phyloP scores from a whole-genome alignment of 441 rosid species.

The Brassica balearica region DNA sequence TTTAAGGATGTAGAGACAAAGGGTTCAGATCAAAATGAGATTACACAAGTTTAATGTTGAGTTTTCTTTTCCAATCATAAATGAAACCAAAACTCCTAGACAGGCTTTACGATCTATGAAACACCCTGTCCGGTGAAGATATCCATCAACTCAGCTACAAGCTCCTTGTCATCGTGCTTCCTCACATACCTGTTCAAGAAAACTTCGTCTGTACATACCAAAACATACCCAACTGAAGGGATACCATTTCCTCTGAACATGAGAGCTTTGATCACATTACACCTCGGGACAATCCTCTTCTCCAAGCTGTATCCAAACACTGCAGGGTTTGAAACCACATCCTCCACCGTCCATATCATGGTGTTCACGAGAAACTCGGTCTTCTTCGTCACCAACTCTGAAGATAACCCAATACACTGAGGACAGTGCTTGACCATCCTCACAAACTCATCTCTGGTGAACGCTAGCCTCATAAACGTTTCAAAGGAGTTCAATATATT shows the following conservation, averaged over 20 bases:
- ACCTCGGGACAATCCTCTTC: constrained; percentile 10
- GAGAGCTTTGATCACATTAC: constrained; percentile 14
- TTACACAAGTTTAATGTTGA: not conserved
- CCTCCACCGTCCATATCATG: not conserved
- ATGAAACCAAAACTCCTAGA: not conserved
- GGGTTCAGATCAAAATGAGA: not conserved
- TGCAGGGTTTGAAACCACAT: not conserved
- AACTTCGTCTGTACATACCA: not conserved
- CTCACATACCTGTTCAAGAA: constrained; percentile 40
- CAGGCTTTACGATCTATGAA: not conserved
- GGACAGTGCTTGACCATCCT: not conserved
- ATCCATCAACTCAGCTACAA: constrained; percentile 34
- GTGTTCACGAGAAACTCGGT: not conserved
- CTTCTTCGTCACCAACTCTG: not conserved
- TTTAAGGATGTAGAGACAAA: not conserved
- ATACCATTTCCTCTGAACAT: not conserved
- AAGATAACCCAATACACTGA: not conserved
- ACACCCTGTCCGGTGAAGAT: not conserved
- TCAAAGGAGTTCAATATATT: constrained; percentile 18
- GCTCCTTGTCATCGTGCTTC: constrained; percentile 23
- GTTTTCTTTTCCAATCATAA: not conserved
- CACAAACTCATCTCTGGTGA: not conserved
- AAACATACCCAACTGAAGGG: constrained; percentile 10
- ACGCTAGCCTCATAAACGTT: not conserved
- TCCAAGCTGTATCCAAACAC: not conserved